Base-by-base conservation (phyloP, 2,329 filamentous ascomycete species). In the Fusarium subglutinans region DNA sequence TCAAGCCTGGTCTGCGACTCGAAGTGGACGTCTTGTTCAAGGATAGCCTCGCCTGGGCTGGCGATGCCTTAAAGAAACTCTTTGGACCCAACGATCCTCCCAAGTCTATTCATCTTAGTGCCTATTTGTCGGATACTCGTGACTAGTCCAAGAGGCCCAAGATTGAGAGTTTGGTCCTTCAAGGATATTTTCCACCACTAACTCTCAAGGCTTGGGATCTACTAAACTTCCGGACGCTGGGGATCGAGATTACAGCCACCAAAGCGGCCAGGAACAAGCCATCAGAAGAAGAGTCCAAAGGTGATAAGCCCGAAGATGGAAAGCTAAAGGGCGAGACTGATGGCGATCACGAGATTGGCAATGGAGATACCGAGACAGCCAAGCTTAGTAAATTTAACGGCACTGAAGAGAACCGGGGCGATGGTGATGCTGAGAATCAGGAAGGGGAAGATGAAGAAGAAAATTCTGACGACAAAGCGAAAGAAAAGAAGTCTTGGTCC, bases 241-340 rank as follows among this genome's bases (percentile, higher is more conserved):
- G 51, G 28, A 12, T 41, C 2, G 51, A 41, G 26, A 41, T 41
- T 8, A 41, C 26, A 22, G 37, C 51, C 5, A 41, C 37, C 20
- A 41, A 30, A n/a, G 37, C 20, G 51, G 3, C 20, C 9, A 28
- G 7, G 6, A 12, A 28, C 24, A 41, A 55, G 20, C 14, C 20
- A 11, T n/a, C 24, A 0, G 7, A 17, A 4, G 37, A 41, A 0
- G 5, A 55, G 0, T 0, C 9, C 0, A 5, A 48, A 22, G 20
- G 20, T 1, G 9, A 28, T 28, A 22, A 48, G 13, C 6, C 8
- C 2, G 24, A 5, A 11, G 13, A 48, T 48, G 26, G 3, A 47
- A 15, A 15, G 26, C n/a, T 3, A 8, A 13, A 28, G 44, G 4
- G 2, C 9, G 24, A 20, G 17, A 3, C 24, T 13, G 24, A 20